Evolutionary conservation across 140 eudicot species (phyloP).

Genomic region (Oenanthe javanica): DNA sequence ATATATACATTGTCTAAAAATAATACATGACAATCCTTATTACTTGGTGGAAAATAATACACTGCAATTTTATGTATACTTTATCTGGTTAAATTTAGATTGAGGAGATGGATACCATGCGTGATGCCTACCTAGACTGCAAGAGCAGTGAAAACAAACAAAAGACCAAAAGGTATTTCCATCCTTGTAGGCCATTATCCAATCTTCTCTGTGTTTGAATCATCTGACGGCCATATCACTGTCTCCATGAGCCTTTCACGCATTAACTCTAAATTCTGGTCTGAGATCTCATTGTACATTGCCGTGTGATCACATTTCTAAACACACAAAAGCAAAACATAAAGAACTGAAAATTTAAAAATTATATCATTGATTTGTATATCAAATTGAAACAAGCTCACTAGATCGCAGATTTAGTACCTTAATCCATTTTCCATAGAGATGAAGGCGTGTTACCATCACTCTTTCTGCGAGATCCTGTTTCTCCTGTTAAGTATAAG

Average conservation of each 20-base stretch:
- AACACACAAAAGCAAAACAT: neutral
- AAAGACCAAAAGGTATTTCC: neutral
- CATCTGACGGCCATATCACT: conserved; percentile 86
- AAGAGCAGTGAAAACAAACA: conserved; percentile 13
- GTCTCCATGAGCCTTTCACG: conserved; percentile 88
- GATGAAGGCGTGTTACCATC: conserved; percentile 92
- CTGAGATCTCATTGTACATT: conserved; percentile 70
- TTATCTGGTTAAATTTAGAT: neutral
- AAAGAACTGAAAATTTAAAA: neutral
- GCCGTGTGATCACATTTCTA: conserved; percentile 83
- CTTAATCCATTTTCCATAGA: conserved; percentile 89
- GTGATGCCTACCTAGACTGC: conserved; percentile 25
- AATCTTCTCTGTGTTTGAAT: conserved; percentile 48
- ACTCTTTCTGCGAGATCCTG: conserved; percentile 94
- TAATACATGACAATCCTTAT: conserved; percentile 20
- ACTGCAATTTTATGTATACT: neutral
- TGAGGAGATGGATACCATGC: neutral
- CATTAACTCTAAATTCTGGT: conserved; percentile 89
- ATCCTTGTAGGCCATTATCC: conserved; percentile 11
- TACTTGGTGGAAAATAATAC: conserved; percentile 15
- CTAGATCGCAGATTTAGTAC: conserved; percentile 24
- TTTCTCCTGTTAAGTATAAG: conserved; percentile 46
- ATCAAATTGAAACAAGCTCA: neutral
- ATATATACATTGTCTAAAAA: conserved; percentile 31
- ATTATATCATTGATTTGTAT: neutral